Base-by-base conservation (phyloP, 805 yeast species). In the Metschnikowia matae region DNA sequence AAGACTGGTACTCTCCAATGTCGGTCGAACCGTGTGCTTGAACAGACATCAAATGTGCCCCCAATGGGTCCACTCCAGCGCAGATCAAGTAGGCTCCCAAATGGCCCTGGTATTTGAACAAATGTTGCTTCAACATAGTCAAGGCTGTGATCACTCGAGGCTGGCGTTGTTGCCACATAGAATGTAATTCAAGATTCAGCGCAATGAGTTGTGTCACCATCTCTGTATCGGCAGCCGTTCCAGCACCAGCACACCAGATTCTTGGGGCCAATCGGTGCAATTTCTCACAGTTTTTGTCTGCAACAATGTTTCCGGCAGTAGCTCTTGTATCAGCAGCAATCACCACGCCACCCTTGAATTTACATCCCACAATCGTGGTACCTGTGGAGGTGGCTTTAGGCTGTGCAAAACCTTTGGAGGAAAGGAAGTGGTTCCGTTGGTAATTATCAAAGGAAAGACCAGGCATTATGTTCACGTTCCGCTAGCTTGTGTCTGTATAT, bases 231-330 rank as follows among this genome's bases (percentile, higher is more conserved):
- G 99, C 98, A 31, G 99, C 99, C n/a, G 99, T 94, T 69, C 99
- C 99, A 3, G 99, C 99, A 63, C 99, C 99, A 47, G 99, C 99
- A 83, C 99, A 92, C 97, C 97, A 92, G 66, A 91, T 90, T 63
- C 79, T 81, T 8, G 97, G 96, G 6, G 96, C 80, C 57, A 91
- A 78, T 59, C 95, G 75, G 71, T 92, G 97, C 57, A 94, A 77
- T 71, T 92, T 92, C 65, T 90, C 97, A 78, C 97, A 91, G 74
- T 94, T 94, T 76, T 94, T 94, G 73, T 94, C 98, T 6, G 99
- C 99, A 34, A 94, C 98, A 60, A 94, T 89, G 51, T 85, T 85
- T 13, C 99, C 99, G 35, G 94, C 85, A 3, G 99, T 94, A 50
- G 99, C 97, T 72, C 99, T 85, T 18, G 99, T 94, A 75, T 94